Percentiles rank a stretch among this genome's conserved stretches.
These are phyloP conservation scores for Drechslera avenae DNA, from an alignment of 2,329 filamentous ascomycete genomes.

Conservation along the genomic window DNA sequence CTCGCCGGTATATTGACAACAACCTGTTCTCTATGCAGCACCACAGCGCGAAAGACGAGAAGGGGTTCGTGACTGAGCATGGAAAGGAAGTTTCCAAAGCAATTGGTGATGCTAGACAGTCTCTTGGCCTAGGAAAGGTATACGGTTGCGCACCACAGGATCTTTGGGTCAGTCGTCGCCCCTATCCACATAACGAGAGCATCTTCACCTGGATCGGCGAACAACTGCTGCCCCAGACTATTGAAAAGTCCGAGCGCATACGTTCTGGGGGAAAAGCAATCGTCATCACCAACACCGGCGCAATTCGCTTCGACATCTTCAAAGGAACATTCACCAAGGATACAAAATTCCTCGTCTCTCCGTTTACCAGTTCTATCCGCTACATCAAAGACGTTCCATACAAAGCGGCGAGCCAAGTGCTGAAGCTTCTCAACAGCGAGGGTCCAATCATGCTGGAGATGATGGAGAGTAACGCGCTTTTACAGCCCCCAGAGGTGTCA, in stretches of 20 bases:
- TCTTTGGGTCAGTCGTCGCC: constrained; percentile 80
- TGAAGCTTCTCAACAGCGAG: constrained; percentile 63
- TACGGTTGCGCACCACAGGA: constrained; percentile 84
- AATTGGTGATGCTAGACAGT: constrained; percentile 72
- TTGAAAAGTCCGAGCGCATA: constrained; percentile 53
- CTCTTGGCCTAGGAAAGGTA: constrained; percentile 71
- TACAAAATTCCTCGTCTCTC: constrained; percentile 82
- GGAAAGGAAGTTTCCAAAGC: constrained; percentile 72
- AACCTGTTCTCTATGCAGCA: constrained; percentile 84
- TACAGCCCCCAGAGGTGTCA: constrained; percentile 55
- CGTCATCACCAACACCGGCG: constrained; percentile 84
- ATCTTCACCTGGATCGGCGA: constrained; percentile 82
- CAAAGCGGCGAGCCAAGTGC: constrained; percentile 70
- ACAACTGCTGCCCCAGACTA: constrained; percentile 71
- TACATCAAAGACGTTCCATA: constrained; percentile 84
- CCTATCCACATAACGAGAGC: constrained; percentile 74
- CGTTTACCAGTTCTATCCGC: constrained; percentile 79
- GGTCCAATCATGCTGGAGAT: constrained; percentile 55
- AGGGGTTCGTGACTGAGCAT: constrained; percentile 75
- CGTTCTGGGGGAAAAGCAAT: constrained; percentile 66
- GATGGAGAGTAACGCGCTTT: constrained; percentile 36
- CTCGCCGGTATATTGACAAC: constrained; percentile 88
- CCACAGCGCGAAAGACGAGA: constrained; percentile 74
- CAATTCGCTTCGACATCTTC: constrained; percentile 94
- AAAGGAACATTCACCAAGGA: constrained; percentile 89